phyloP scores from a whole-genome alignment of 805 yeast species.

The Zygotorulaspora danielsina region DNA sequence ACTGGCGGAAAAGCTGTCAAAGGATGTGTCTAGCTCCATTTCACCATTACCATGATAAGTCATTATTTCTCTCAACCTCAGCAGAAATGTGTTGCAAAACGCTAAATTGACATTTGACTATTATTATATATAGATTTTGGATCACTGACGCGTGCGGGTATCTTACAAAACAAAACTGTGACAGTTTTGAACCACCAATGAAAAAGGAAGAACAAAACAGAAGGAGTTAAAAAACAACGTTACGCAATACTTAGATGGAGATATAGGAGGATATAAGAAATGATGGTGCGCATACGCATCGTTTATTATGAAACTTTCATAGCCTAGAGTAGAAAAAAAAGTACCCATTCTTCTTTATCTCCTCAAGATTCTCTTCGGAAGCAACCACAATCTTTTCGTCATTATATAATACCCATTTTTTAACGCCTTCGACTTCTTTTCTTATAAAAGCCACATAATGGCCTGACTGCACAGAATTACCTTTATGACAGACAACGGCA shows the following conservation, averaged over 20 bases:
- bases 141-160: too few relatives aligned
- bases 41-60: too few relatives aligned
- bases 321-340: constrained; percentile 36
- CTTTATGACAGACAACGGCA: constrained; percentile 83
- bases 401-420: constrained; percentile 73
- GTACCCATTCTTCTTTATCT: constrained; percentile 47
- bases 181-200: too few relatives aligned
- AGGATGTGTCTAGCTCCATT: not conserved
- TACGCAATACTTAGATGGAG: too few relatives aligned
- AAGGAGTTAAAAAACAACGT: too few relatives aligned
- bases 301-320: not conserved
- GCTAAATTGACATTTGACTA: too few relatives aligned
- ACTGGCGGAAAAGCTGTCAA: not conserved
- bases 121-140: too few relatives aligned
- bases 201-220: too few relatives aligned
- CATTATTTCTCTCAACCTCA: too few relatives aligned
- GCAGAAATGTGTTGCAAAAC: too few relatives aligned
- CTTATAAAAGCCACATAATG: constrained; percentile 80
- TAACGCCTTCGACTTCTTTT: constrained; percentile 37
- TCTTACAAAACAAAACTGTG: too few relatives aligned
- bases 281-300: not conserved
- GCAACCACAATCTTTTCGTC: constrained; percentile 80
- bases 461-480: constrained; percentile 84
- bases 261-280: too few relatives aligned
- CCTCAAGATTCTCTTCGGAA: constrained; percentile 42